Conservation (phyloP, 305 asterid species). For the Monarda citriodora region DNA sequence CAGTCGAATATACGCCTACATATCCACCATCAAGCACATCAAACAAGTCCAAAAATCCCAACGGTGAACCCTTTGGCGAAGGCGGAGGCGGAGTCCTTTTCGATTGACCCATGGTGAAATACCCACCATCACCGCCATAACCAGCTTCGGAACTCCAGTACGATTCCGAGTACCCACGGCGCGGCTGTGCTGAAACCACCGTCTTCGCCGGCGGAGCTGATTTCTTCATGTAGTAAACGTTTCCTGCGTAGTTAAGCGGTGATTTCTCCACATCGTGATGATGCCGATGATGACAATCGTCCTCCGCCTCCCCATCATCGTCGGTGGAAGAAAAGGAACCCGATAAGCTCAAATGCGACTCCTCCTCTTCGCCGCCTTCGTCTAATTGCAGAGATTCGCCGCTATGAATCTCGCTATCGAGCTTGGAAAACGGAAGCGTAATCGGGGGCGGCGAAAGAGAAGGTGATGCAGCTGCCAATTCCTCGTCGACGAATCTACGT, state of each 20-base stretch:
- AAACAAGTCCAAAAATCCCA: constrained; percentile 73
- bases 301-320: constrained; percentile 42
- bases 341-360: constrained; percentile 52
- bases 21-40: constrained; percentile 48
- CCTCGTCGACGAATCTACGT: constrained; percentile 82
- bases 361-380: constrained; percentile 44
- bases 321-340: constrained; percentile 39
- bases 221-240: constrained; percentile 77
- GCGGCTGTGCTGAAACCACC: constrained; percentile 53
- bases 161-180: constrained; percentile 51
- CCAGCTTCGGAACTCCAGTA: constrained; percentile 42
- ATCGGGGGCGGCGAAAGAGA: constrained; percentile 27
- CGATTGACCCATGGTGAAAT: constrained; percentile 26
- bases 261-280: constrained; percentile 30
- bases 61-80: constrained; percentile 55
- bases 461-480: constrained; percentile 27
- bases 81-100: constrained; percentile 89
- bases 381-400: constrained; percentile 37
- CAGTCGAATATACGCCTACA: constrained; percentile 35
- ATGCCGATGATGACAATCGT: constrained; percentile 24
- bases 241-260: constrained; percentile 24
- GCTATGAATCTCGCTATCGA: constrained; percentile 19
- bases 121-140: constrained; percentile 47
- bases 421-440: constrained; percentile 36
- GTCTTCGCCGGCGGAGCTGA: constrained; percentile 62